Base-by-base conservation (phyloP, 306 rosid species). In the Urtica urens region DNA sequence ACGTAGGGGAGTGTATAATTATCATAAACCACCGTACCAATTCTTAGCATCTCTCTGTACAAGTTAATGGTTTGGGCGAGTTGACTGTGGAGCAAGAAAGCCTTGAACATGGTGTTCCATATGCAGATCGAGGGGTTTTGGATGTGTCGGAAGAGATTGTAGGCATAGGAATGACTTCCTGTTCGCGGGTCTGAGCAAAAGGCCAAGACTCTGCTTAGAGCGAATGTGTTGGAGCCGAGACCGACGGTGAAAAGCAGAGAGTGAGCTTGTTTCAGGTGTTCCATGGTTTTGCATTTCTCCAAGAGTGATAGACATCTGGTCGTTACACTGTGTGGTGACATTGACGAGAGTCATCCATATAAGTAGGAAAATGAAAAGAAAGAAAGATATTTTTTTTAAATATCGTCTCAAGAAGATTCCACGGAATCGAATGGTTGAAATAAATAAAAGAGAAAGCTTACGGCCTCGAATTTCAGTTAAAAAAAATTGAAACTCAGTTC, bases 191-290 rank as follows among this genome's bases (percentile, higher is more conserved):
- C 27, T 38, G 93, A 72, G 62, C 76, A 75, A 44, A 82, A 75
- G 44, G 75, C 75, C 13, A 87, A 35, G 47, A 87, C 6, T 20
- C 87, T 66, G 71, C 94, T 87, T 0, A 79, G 54, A 35, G 87
- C 86, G 54, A 73, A 81, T 66, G 46, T 51, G 33, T 60, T 78
- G 28, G 19, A 50, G 38, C 52, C 59, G 24, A 75, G 87, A 4
- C 86, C 87, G 44, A 56, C 45, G 15, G 76, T 78, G 66, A 78
- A 30, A 3, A 74, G 51, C 62, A 67, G 80, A 3, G 83, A 82
- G 62, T 86, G 88, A 15, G 79, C 86, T 68, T 76, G 93, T 46
- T 65, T 73, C 22, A 86, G 60, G 14, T 82, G 84, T n/a, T 63
- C 64, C 79, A 75, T 56, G 70, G 57, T 77, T 65, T 63, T 75